phyloP scores from a whole-genome alignment of 1,139 yeast species.

The Yamadazyma spencermartinsiae region DNA sequence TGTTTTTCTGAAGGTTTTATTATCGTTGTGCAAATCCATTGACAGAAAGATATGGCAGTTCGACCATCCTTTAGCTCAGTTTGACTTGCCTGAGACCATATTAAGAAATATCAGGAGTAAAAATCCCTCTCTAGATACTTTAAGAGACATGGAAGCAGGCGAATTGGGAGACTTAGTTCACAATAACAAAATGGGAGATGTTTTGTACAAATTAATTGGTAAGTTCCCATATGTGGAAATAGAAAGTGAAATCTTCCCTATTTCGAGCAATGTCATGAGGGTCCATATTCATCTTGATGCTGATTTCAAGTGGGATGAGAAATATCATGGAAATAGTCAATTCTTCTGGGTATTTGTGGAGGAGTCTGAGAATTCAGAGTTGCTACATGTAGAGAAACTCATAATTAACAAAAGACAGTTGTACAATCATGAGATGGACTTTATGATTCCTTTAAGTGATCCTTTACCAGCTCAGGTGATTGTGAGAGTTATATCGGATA shows the following conservation, averaged over 20 bases:
- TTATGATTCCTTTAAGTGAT: slow-evolving; percentile 87
- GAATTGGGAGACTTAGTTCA: slow-evolving; percentile 92
- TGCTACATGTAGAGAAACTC: slow-evolving; percentile 82
- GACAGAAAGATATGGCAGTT: slow-evolving; percentile 86
- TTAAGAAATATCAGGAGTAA: slow-evolving; percentile 62
- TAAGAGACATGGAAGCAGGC: slow-evolving; percentile 70
- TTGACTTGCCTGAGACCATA: slow-evolving; percentile 72
- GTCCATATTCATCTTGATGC: slow-evolving; percentile 70
- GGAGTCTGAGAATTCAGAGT: slow-evolving; percentile 71
- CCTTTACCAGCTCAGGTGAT: slow-evolving; percentile 88
- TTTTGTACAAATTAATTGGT: slow-evolving; percentile 59
- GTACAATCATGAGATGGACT: slow-evolving; percentile 74
- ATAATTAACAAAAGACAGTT: slow-evolving; percentile 62
- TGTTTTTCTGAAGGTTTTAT: slow-evolving; percentile 65
- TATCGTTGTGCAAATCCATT: slow-evolving; percentile 81
- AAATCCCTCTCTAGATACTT: slow-evolving; percentile 65
- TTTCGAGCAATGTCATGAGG: slow-evolving; percentile 83
- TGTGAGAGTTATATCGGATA: slow-evolving; percentile 75
- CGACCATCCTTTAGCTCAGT: slow-evolving; percentile 88
- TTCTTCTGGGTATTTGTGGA: slow-evolving; percentile 92
- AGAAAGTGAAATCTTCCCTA: slow-evolving; percentile 86
- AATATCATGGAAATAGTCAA: slow-evolving; percentile 80
- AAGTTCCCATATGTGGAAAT: slow-evolving; percentile 74
- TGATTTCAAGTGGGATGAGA: slow-evolving; percentile 82
- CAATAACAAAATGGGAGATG: slow-evolving; percentile 70